Conservation (phyloP, 345 rosid genomes). For the Noccaea caerulescens region DNA sequence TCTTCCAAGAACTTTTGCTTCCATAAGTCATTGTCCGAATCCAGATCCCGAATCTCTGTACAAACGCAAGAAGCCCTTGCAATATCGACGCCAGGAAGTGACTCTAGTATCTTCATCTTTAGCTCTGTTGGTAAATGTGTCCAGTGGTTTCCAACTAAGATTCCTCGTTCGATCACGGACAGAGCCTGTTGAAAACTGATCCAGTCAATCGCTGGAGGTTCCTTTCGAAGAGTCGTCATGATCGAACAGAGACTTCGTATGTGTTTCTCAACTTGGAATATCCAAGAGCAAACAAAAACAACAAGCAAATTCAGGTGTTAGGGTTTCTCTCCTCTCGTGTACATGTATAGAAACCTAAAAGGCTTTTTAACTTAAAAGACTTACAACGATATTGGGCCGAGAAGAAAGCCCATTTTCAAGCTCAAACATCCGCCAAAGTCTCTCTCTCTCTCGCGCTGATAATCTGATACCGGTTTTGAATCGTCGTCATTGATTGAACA, state of each 20-base stretch:
- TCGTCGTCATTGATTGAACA: constrained; percentile 32
- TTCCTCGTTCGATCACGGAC: neutral
- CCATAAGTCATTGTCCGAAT: constrained; percentile 58
- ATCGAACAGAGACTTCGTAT: neutral
- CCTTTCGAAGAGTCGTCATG: neutral
- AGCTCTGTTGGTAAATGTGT: constrained; percentile 52
- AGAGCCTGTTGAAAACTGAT: neutral
- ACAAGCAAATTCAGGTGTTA: neutral
- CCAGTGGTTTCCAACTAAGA: neutral
- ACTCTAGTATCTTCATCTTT: constrained; percentile 62
- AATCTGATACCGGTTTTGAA: constrained; percentile 22
- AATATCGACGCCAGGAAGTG: constrained; percentile 52
- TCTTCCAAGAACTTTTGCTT: constrained; percentile 56
- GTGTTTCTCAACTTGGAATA: too few relatives aligned
- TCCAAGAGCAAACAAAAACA: neutral
- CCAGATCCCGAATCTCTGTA: constrained; percentile 49
- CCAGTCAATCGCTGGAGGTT: neutral
- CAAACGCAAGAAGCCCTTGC: constrained; percentile 54
- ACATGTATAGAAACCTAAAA: neutral
- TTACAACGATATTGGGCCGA: neutral
- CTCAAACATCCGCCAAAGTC: neutral
- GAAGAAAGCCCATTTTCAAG: neutral
- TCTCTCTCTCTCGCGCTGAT: constrained; percentile 21
- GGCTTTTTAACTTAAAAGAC: neutral
- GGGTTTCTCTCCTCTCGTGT: neutral